Evolutionary conservation across 2,329 filamentous ascomycete species (phyloP), one percentile per base, ranked within the genome.

Genomic region (Fusarium marasasianum): DNA sequence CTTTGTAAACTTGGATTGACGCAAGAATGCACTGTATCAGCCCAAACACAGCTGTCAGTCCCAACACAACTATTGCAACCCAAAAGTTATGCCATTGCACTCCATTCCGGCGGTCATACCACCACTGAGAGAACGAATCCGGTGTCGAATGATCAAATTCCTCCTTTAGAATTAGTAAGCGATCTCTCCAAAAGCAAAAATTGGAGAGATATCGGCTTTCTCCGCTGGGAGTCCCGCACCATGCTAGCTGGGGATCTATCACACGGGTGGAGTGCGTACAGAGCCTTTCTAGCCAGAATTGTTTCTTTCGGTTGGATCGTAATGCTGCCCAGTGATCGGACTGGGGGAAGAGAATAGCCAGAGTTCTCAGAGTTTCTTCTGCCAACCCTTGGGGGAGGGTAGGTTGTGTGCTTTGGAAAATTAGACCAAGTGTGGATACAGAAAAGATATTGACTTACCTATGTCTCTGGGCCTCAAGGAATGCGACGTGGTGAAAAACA

Each of bases 261-360:
- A 35, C 2, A 0, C 31, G 31, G 3, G 2, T 14, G 2, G 31
- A 35, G 12, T 51, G 17, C 0, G 31, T 51, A 3, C 48, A 51
- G 29, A 51, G 22, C 0, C 31, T 51, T 0, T 35, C 22, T 10
- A 33, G 9, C 48, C 48, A 51, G 0, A 51, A 12, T 24, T 35
- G 48, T 0, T 35, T 51, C 1, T 51, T 35, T 1, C 48, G 31
- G 22, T 51, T 51, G 4, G 48, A 24, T 0, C 22, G 5, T 1
- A 35, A 0, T 8, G 17, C 48, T 14, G 48, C 3, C 48, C 48
- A 51, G 31, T 51, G 48, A 0, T 35, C 31, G 0, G 48, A 51
- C 1, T 35, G 48, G 0, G 48, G 48, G 0, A 51, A 51, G 0
- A 51, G 4, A 0, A 35, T 1, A 0, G 48, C 17, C 0, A 51